These are phyloP conservation scores for Ceratocystis ficicola DNA, from an alignment of 2,329 filamentous ascomycete species.

Conservation along the genomic window DNA sequence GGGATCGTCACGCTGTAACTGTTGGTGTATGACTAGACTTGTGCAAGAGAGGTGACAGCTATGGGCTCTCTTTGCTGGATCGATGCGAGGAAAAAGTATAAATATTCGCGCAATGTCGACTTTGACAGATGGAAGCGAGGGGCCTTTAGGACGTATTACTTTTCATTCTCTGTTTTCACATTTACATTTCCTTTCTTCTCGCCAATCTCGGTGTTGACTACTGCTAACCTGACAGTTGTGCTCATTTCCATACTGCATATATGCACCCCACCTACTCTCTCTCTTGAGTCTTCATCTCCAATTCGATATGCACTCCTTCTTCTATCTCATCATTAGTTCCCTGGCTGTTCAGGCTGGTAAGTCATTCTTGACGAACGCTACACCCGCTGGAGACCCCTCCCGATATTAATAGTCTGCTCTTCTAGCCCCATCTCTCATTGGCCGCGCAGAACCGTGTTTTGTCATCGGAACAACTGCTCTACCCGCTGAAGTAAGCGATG, in stretches of 20 bases:
- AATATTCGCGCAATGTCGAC: background rate
- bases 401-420: background rate
- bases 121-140: background rate
- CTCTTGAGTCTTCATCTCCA: background rate
- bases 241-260: conserved; percentile 11
- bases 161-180: background rate
- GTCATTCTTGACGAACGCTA: background rate
- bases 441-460: conserved; percentile 39
- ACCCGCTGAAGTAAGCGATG: conserved; percentile 38
- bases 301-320: conserved; percentile 12
- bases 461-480: conserved; percentile 39
- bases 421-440: conserved; percentile 23
- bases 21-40: background rate
- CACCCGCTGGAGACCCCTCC: background rate
- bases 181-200: background rate
- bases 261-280: background rate
- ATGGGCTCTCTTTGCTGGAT: too few relatives aligned
- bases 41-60: background rate
- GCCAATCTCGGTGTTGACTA: background rate
- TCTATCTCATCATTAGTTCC: conserved; percentile 13
- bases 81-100: background rate
- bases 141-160: background rate
- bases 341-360: conserved; percentile 19
- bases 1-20: conserved; percentile 6
- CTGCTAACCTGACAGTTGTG: conserved; percentile 11